Evolutionary conservation across 2,329 filamentous ascomycete species (phyloP).

Genomic region (Colletotrichum sp.): DNA sequence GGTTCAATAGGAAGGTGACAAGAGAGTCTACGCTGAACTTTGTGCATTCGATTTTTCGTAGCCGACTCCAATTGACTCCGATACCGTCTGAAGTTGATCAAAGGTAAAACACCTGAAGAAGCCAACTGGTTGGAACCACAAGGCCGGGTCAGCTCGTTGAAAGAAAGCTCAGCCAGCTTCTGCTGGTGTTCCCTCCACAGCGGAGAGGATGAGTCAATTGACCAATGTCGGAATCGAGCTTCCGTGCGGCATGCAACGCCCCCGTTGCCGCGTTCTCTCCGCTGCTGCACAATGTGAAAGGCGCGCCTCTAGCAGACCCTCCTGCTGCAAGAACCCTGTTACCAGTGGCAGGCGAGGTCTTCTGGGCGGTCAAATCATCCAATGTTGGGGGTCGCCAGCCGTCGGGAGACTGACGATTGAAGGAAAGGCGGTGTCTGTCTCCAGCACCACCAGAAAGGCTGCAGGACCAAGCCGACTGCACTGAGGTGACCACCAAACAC

Average conservation of each 20-base stretch:
- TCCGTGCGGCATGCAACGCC: neutral
- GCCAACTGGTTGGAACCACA: neutral
- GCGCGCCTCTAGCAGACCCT: neutral
- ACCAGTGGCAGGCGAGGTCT: neutral
- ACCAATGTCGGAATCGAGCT: neutral
- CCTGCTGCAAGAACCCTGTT: neutral
- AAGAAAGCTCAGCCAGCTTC: neutral
- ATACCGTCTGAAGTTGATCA: neutral
- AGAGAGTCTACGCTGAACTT: neutral
- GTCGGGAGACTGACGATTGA: neutral
- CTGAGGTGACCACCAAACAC: neutral
- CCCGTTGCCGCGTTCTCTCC: neutral
- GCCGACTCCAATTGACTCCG: neutral
- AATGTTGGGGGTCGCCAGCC: neutral
- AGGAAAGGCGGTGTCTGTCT: slow-evolving; percentile 21
- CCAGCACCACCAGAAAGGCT: neutral
- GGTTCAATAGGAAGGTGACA: neutral
- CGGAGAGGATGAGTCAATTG: neutral
- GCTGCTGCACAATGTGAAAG: neutral
- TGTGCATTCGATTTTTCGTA: neutral
- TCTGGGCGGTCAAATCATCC: neutral
- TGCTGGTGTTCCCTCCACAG: neutral
- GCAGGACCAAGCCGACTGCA: neutral
- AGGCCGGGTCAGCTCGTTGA: neutral
- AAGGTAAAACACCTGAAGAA: neutral